These are phyloP conservation scores for Microbotryum intermedium DNA, from an alignment of 1,284 basidiomycete species.

Conservation along the genomic window DNA sequence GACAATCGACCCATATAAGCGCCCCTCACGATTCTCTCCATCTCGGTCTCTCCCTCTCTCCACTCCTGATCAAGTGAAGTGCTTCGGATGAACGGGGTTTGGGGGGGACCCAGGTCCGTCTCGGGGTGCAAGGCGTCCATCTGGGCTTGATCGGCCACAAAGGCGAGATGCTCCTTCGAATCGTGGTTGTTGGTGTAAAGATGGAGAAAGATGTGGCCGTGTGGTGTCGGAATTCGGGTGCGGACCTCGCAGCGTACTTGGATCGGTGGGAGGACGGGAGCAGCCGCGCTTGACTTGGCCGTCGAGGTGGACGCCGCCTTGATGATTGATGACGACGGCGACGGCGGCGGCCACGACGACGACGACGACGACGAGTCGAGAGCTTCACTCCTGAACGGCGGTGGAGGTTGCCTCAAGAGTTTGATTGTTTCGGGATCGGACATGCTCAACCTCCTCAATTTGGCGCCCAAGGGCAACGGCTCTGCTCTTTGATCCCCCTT, in stretches of 20 bases:
- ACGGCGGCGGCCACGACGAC: neutral
- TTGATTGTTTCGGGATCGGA: constrained; percentile 7
- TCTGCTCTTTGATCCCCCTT: too few species aligned
- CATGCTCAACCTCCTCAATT: neutral
- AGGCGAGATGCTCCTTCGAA: constrained; percentile 93
- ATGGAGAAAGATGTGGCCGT: constrained; percentile 88
- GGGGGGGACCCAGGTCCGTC: constrained; percentile 42
- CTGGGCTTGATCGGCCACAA: constrained; percentile 87
- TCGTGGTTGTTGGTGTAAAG: constrained; percentile 81
- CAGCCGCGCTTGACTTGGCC: neutral
- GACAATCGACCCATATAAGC: constrained; percentile 83
- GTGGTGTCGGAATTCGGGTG: constrained; percentile 91
- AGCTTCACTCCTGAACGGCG: constrained; percentile 9
- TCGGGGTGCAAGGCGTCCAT: constrained; percentile 42
- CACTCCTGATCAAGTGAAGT: constrained; percentile 74
- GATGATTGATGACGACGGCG: neutral
- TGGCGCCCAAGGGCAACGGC: neutral
- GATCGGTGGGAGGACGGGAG: constrained; percentile 16
- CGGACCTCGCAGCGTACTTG: constrained; percentile 86
- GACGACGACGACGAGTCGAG: constrained; percentile 1
- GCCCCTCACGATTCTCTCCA: constrained; percentile 86
- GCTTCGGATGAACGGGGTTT: constrained; percentile 59
- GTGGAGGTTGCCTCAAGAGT: constrained; percentile 18
- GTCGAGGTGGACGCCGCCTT: neutral
- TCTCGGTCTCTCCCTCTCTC: constrained; percentile 78